Percentiles rank a stretch among this genome's conserved stretches.
Conservation (phyloP, 495 filamentous ascomycete genomes). For the Staphylotrichum longicolle region DNA sequence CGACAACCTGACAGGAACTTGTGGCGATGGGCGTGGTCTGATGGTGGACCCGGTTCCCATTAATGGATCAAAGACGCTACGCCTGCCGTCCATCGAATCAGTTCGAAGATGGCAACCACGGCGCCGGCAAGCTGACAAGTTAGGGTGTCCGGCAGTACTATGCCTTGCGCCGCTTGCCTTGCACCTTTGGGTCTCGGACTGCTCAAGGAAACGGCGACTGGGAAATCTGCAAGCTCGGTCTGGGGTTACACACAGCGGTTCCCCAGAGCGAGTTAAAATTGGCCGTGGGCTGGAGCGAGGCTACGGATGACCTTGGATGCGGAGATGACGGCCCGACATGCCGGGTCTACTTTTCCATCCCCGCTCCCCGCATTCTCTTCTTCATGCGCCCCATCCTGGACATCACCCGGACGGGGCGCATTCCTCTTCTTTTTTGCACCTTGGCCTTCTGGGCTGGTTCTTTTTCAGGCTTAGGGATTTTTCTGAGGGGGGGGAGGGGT, state of each 20-base stretch:
- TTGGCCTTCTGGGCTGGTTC: slow-evolving; percentile 3
- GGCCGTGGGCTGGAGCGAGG: slow-evolving; percentile 8
- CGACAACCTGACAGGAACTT: neutral
- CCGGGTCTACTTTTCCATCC: slow-evolving; percentile 12
- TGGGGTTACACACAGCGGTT: slow-evolving; percentile 14
- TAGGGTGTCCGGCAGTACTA: too few species aligned
- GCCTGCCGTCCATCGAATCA: too few species aligned
- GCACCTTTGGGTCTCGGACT: too few species aligned
- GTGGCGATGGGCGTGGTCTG: neutral
- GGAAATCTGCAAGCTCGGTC: slow-evolving; percentile 9
- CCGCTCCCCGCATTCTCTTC: slow-evolving; percentile 22
- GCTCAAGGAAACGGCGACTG: neutral
- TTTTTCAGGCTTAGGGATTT: neutral
- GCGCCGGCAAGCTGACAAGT: neutral
- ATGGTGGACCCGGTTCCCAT: neutral
- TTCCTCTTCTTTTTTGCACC: slow-evolving; percentile 6
- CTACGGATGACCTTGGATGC: slow-evolving; percentile 20
- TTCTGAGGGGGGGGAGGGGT: slow-evolving; percentile 1
- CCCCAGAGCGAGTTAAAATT: slow-evolving; percentile 14
- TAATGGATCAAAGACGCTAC: too few species aligned
- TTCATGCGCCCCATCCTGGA: slow-evolving; percentile 16
- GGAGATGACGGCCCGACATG: slow-evolving; percentile 12
- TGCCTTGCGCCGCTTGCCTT: too few species aligned
- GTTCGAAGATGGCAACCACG: neutral
- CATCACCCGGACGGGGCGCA: slow-evolving; percentile 14